These are phyloP conservation scores for Brettanomyces bruxellensis DNA, from an alignment of 805 yeast species.

Conservation along the genomic window DNA sequence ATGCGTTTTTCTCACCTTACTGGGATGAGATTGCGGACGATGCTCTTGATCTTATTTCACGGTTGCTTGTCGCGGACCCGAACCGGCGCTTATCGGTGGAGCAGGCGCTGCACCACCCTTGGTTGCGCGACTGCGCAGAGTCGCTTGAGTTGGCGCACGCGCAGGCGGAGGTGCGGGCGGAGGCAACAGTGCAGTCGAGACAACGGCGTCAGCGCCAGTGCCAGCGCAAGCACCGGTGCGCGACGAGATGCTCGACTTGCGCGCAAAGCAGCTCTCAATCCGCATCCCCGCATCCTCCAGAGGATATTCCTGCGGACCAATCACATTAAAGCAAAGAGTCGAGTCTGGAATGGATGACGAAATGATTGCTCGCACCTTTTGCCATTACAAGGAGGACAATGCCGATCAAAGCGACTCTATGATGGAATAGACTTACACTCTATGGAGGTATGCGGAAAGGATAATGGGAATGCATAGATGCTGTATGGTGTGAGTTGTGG, in stretches of 20 bases:
- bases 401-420: too few relatives aligned
- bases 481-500: too few relatives aligned
- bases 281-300: constrained; percentile 17
- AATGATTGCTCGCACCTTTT: constrained; percentile 10
- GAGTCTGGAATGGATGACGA: constrained; percentile 17
- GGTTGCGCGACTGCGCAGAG: constrained; percentile 26
- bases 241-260: background rate
- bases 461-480: too few relatives aligned
- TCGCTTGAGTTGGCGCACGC: background rate
- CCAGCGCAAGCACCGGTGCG: background rate
- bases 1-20: constrained; percentile 70
- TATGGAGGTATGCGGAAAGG: too few relatives aligned
- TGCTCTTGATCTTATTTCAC: constrained; percentile 57
- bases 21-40: constrained; percentile 66
- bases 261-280: constrained; percentile 12
- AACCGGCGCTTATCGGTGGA: constrained; percentile 31
- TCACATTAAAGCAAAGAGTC: constrained; percentile 18
- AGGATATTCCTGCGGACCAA: constrained; percentile 19
- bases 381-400: background rate
- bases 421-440: too few relatives aligned
- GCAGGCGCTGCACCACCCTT: constrained; percentile 32
- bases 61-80: constrained; percentile 48
- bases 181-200: too few relatives aligned
- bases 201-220: too few relatives aligned
- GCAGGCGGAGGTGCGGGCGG: background rate